Base-by-base conservation (phyloP, 129 eudicot genomes). In the Mikania micrantha region DNA sequence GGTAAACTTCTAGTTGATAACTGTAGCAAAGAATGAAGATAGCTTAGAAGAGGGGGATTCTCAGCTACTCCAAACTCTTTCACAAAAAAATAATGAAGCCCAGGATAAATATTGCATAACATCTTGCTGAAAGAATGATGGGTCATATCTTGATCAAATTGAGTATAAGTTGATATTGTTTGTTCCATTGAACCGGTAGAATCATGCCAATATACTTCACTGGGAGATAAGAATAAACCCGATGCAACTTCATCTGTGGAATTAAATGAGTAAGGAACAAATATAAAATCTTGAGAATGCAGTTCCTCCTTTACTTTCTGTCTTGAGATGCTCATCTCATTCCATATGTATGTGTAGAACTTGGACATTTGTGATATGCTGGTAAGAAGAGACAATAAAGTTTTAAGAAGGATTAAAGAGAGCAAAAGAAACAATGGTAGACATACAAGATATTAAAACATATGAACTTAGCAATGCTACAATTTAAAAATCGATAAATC, bases 351-450 rank as follows among this genome's bases (percentile, higher is more conserved):
- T 75, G 88, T 60, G 71, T 86, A 90, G 39, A 90, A 76, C 67
- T 76, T 87, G 44, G 84, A 75, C 97, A 90, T 90, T 45, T 87
- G 97, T 57, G 87, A 84, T 47, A 90, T 28, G 71, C 97, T 90
- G 91, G 47, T 42, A 69, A 59, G 17, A 12, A 36, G 45, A 50
- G 34, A 36, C 56, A 53, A 66, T 27, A 73, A 42, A 41, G 0
- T 29, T 41, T 63, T 38, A 52, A 61, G 11, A 75, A 31, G 16
- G 17, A 17, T 2, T 29, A 19, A 25, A 27, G 34, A 11, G 19
- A 66, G n/a, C 25, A 64, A 28, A 39, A 40, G 13, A 28, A 29
- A 57, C 16, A 3, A 41, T 40, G n/a, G 1, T 58, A 58, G 7
- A 28, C 24, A 57, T 22, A 38, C 21, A 7, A 48, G 7, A 67